Evolutionary conservation across 163 green algal genomes (phyloP), one percentile per base, ranked within the genome.

Genomic region (Chlorella variabilis): DNA sequence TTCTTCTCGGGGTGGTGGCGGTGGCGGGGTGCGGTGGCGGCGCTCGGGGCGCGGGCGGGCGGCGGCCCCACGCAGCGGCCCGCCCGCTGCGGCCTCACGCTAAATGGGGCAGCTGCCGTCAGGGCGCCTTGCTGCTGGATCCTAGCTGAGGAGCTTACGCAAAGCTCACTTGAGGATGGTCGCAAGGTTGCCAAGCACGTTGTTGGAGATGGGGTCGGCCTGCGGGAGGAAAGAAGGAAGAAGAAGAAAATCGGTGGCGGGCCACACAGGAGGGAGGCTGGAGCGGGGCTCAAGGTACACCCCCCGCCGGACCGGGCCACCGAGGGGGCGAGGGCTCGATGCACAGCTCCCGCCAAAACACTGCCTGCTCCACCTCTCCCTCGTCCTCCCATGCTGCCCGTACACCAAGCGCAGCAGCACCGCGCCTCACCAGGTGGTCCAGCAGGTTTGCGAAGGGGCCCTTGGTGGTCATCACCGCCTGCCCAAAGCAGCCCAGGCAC

Each of bases 141-240:
- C n/a, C n/a, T n/a, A n/a, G n/a, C n/a, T n/a, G n/a, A n/a, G n/a
- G n/a, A n/a, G n/a, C 54, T 62, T 9, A 62, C 45, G 11, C 11
- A 62, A 27, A 27, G 20, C 20, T 62, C 25, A 62, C 59, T 67
- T 67, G 7, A 67, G 27, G 73, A 80, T 71, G 38, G 56, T 71
- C 31, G 54, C 36, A 25, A 97, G 95, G 91, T 97, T 98, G 82
- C 90, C 92, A 3, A 98, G 86, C 75, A 98, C 94, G 93, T 98
- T 98, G 90, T 92, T 91, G 79, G 78, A 41, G 34, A 89, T 81
- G 56, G 95, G 95, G 88, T 97, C 85, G 45, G 87, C 38, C 73
- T 80, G 56, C 71, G 63, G 23, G 49, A 6, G 45, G 45, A 39
- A 20, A 38, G 59, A 38, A 38, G n/a, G 9, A 75, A 1, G n/a